Evolutionary conservation across 2,329 filamentous ascomycete genomes (phyloP), one percentile per base, ranked within the genome.

Genomic region (Penicillium sp.): DNA sequence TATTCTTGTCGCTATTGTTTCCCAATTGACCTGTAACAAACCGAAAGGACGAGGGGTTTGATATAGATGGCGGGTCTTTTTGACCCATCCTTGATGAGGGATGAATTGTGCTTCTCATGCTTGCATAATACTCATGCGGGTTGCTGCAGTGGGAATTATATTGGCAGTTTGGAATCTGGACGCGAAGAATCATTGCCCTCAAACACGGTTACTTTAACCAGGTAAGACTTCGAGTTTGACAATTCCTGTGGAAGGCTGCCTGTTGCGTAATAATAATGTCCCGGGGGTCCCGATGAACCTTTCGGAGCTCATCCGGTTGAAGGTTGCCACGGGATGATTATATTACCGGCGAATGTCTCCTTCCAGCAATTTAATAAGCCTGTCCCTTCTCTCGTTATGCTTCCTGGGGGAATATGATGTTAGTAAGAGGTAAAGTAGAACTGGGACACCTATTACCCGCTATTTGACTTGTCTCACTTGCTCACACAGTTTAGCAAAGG

Each of bases 401-500:
- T 50, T 55, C n/a, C 43, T 61, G 10, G 1, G 17, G 29, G 13
- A 12, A 38, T 44, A 21, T 15, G 25, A 19, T 33, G 8, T 39
- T 4, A 43, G 17, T 9, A 29, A 15, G 21, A 25, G 12, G n/a
- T 1, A n/a, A 38, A 38, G n/a, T 3, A 19, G 50, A 43, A 41
- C 2, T 10, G 21, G 39, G 19, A 42, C 2, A 23, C 12, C 3
- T 13, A 8, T 12, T 52, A 4, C n/a, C 12, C 19, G 50, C 31
- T 29, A 51, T 45, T 55, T 56, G 19, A 47, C 35, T 17, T 33
- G 41, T 35, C 59, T 33, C 1, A 61, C 49, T 29, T 57, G 51
- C n/a, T 59, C 47, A 3, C 42, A 47, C 6, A 29, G 55, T 33
- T 54, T 48, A 27, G 15, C 44, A 23, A 47, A 58, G 5, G 23